Evolutionary conservation across 1,284 basidiomycete genomes (phyloP).

Genomic region (Ceratobasidium sp.): DNA sequence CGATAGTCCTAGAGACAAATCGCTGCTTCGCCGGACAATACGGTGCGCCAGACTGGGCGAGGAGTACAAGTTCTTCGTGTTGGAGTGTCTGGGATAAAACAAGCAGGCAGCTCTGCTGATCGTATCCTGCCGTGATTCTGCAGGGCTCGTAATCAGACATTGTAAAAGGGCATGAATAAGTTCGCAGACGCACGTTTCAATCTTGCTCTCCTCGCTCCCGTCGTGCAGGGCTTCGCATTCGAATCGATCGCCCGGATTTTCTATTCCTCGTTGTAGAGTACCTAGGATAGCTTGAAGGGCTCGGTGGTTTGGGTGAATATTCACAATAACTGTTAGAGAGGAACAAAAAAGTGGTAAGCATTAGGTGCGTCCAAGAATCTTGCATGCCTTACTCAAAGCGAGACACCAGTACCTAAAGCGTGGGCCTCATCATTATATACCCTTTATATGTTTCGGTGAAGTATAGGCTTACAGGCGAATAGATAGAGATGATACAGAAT

Average conservation of each 20-base stretch:
- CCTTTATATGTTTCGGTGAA: neutral
- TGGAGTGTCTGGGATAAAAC: conserved; percentile 3
- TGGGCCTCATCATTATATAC: neutral
- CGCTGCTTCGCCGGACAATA: conserved; percentile 1
- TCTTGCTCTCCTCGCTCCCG: neutral
- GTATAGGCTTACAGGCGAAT: conserved; percentile 9
- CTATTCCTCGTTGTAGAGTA: neutral
- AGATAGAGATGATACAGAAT: neutral
- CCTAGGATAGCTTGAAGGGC: neutral
- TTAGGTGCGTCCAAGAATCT: neutral
- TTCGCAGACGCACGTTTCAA: neutral
- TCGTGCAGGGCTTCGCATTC: neutral
- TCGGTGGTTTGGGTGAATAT: conserved; percentile 3
- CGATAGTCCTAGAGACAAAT: neutral
- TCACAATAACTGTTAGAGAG: conserved; percentile 23
- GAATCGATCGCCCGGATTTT: neutral
- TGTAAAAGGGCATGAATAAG: neutral
- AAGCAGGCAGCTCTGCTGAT: conserved; percentile 10
- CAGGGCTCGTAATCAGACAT: neutral
- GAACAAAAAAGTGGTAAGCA: neutral
- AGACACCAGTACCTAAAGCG: conserved; percentile 1
- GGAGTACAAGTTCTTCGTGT: conserved; percentile 35
- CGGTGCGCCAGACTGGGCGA: neutral
- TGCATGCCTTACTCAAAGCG: neutral
- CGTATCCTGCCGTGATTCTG: neutral